Evolutionary conservation across 129 eudicot genomes (phyloP), one percentile per base, ranked within the genome.

Genomic region (Pulicaria dysenterica): DNA sequence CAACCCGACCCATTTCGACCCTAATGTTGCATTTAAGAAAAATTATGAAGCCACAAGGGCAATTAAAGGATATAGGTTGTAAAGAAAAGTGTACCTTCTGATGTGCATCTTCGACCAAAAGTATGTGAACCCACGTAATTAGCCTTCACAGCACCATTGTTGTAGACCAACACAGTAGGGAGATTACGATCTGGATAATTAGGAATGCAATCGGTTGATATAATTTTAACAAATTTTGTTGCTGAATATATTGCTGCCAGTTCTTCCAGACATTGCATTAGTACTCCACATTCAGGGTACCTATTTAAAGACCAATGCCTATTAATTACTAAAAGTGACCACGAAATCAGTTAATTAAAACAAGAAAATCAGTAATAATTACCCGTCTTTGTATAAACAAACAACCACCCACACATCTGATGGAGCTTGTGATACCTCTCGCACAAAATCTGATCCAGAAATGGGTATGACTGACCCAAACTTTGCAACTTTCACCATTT

Each of bases 191-290:
- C 98, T 1, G 96, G 96, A 82, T 93, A 90, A 63, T 89, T 90
- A 46, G 98, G 98, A 47, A 90, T 87, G 84, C 98, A 93, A 17
- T 87, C 96, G 0, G 98, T 93, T 1, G 96, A 93, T 78, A 93
- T 80, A 9, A 93, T 93, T 57, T 86, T 88, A 34, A 93, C 98
- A 81, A 93, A 93, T 64, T 93, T 93, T 40, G 98, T 93, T 31
- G 91, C 90, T 3, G 91, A 88, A 78, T 93, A 93, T 79, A 76
- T 87, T 73, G 80, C 73, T 15, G 98, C 87, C 67, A 93, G 74
- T 74, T 87, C 96, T 72, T 93, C 95, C 70, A 90, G 37, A 76
- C 98, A 87, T 57, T 77, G 79, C 88, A 90, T 67, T 51, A 93
- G 90, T 49, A 90, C 66, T 67, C 88, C 83, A 73, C 98, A 93